Conservation (phyloP, 2,329 filamentous ascomycete genomes). For the Thelonectria olida region DNA sequence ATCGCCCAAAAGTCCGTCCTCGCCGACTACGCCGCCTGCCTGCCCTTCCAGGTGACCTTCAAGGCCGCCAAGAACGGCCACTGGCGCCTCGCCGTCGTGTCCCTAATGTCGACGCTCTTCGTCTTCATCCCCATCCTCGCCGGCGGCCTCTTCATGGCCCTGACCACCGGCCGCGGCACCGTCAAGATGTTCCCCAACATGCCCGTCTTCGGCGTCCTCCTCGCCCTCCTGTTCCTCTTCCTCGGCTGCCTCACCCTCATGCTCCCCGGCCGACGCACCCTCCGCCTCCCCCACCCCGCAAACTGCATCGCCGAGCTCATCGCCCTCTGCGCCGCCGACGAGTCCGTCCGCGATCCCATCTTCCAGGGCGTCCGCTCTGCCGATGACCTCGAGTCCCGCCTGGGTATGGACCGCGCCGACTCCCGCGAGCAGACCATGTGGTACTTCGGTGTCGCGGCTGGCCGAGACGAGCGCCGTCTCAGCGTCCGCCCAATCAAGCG, state of each 20-base stretch:
- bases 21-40: slow-evolving; percentile 74
- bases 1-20: slow-evolving; percentile 71
- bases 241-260: slow-evolving; percentile 69
- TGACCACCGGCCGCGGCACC: slow-evolving; percentile 62
- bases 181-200: slow-evolving; percentile 78
- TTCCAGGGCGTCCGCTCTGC: slow-evolving; percentile 76
- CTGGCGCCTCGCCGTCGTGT: slow-evolving; percentile 71
- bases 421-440: slow-evolving; percentile 60
- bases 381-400: slow-evolving; percentile 72
- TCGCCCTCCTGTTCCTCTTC: slow-evolving; percentile 77
- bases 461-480: slow-evolving; percentile 53
- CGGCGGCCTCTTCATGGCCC: slow-evolving; percentile 78
- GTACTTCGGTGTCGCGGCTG: slow-evolving; percentile 56
- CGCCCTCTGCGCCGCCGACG: slow-evolving; percentile 78
- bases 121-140: slow-evolving; percentile 72
- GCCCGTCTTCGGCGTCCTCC: slow-evolving; percentile 76
- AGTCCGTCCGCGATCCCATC: slow-evolving; percentile 75
- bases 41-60: slow-evolving; percentile 68
- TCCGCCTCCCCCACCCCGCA: slow-evolving; percentile 77
- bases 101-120: slow-evolving; percentile 66
- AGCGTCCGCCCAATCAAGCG: slow-evolving; percentile 56
- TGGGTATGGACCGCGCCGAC: slow-evolving; percentile 64
- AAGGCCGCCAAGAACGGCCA: slow-evolving; percentile 69
- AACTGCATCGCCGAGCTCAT: slow-evolving; percentile 79
- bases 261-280: slow-evolving; percentile 67